These are phyloP conservation scores for Podochytrium sp. DNA, from an alignment of 192 early-diverging fungal species.

Conservation along the genomic window DNA sequence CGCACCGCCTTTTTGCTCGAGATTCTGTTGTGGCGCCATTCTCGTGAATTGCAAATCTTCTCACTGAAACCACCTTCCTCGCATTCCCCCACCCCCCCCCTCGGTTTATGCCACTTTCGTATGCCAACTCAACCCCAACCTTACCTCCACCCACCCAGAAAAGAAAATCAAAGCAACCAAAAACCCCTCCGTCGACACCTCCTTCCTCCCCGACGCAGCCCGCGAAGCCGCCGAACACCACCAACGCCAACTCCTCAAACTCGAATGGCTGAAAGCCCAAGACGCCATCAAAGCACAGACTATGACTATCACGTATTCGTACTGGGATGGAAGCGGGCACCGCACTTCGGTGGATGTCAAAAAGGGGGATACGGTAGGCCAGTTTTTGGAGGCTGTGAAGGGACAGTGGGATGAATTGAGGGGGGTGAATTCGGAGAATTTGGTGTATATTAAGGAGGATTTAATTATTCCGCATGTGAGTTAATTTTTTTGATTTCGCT, in stretches of 20 bases:
- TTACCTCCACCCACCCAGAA: not conserved
- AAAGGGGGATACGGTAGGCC: conserved; percentile 75
- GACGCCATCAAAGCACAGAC: conserved; percentile 82
- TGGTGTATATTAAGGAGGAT: conserved; percentile 95
- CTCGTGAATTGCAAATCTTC: no score
- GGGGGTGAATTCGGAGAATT: conserved; percentile 77
- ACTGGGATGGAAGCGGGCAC: conserved; percentile 97
- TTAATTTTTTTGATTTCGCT: conserved; percentile 17
- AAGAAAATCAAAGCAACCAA: conserved; percentile 62
- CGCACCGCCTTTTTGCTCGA: no score
- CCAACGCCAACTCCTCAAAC: conserved; percentile 73
- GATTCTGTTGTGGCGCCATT: no score
- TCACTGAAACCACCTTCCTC: conserved; percentile 39
- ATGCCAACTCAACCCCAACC: not conserved
- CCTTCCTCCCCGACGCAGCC: conserved; percentile 88
- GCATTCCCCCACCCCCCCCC: not conserved
- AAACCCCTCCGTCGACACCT: conserved; percentile 89
- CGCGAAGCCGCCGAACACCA: conserved; percentile 77
- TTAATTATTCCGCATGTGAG: conserved; percentile 91
- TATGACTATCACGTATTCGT: conserved; percentile 88
- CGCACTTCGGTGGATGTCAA: conserved; percentile 69
- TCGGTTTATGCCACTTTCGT: no score
- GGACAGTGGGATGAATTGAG: conserved; percentile 84
- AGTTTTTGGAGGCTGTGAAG: conserved; percentile 84
- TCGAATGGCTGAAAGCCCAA: conserved; percentile 84